Base-by-base conservation (phyloP, 2,329 filamentous ascomycete genomes). In the Metarhizium robertsii region DNA sequence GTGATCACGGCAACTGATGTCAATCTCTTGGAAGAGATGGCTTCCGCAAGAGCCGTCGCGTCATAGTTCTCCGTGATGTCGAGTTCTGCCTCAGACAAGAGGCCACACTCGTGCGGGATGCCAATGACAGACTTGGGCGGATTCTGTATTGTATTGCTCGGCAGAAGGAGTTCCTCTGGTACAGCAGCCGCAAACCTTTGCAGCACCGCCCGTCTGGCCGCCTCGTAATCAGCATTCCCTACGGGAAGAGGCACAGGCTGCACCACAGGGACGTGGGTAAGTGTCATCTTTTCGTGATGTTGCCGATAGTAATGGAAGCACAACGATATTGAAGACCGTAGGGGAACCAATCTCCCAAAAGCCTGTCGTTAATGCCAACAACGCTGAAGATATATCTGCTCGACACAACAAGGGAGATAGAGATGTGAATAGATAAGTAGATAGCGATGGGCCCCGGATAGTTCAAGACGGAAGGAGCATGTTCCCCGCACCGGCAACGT, bases 11-110 rank as follows among this genome's bases (percentile, higher is more conserved):
- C 66, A 1, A 71, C 69, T 1, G 74, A 66, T 3, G 69, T 71
- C 46, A 73, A 64, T 29, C 67, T 66, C 13, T 61, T 61, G 2
- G 58, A 57, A 0, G 69, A 67, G 8, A 78, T 71, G 11, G 69
- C 71, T 36, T 64, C 65, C 0, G 72, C 70, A 3, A 80, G 68
- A 1, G 62, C 68, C 5, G 68, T 65, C 0, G 71, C 74, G 59
- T 78, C 74, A 51, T 74, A 72, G 14, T 67, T 65, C 40, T 76
- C 73, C 0, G 79, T 81, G 43, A 81, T 77, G 8, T 69, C 65
- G 3, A 79, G 58, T 60, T 81, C 78, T n/a, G 66, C 57, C 0
- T 67, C 50, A 0, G 73, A 70, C 6, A 81, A 62, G 7, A 81
- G 63, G 1, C 76, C 76, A 52, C 73, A 75, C 52, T 66, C 54